Evolutionary conservation across 148 eudicot species (phyloP).

Genomic region (Polygonum aviculare): DNA sequence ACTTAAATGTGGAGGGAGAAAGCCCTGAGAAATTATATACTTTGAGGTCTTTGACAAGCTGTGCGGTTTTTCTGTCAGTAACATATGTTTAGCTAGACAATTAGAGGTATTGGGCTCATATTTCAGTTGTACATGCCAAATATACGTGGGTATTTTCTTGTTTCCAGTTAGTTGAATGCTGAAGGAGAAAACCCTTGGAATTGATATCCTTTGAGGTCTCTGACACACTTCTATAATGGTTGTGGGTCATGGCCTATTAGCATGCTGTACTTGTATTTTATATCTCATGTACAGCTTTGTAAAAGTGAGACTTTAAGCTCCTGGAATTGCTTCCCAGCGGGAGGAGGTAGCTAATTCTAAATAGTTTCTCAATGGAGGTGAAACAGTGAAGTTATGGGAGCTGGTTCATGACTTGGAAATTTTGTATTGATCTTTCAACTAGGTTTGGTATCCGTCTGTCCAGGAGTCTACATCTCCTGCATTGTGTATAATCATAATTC

Average conservation of each 20-base stretch:
- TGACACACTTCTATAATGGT: too few species aligned
- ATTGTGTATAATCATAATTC: background rate
- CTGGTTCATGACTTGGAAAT: background rate
- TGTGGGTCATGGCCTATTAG: background rate
- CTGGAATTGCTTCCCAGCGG: background rate
- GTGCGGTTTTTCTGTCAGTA: background rate
- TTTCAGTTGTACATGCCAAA: background rate
- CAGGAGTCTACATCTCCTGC: background rate
- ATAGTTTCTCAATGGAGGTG: background rate
- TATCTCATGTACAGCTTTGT: background rate
- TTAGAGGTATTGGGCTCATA: background rate
- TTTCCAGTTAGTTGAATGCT: background rate
- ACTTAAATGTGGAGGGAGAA: background rate
- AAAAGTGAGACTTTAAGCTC: background rate
- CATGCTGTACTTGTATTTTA: background rate
- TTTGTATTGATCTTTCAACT: background rate
- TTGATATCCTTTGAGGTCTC: too few species aligned
- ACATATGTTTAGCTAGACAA: background rate
- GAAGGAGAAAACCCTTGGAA: background rate
- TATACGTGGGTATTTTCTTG: too few species aligned
- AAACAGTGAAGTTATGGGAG: background rate
- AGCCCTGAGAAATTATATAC: background rate
- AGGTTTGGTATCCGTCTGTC: background rate
- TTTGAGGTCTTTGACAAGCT: background rate
- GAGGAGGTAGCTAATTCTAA: background rate